Percentiles rank a stretch among this genome's conserved stretches.
Evolutionary conservation across 306 rosid species (phyloP).

Genomic region (barrel medic (Medicago truncatula)): MtrunA17r5.0-ANR NC_053044.1:49861501-49862000

Average conservation of each 20-base stretch:
- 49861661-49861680: slow-evolving; percentile 62
- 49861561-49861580: slow-evolving; percentile 3
- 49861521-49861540: background rate
- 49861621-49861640: slow-evolving; percentile 86
- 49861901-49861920: slow-evolving; percentile 90
- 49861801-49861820: background rate
- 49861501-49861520: background rate
- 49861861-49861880: slow-evolving; percentile 67
- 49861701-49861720: background rate
- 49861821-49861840: slow-evolving; percentile 51
- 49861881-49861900: slow-evolving; percentile 94
- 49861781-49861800: background rate
- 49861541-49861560: background rate
- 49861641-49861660: slow-evolving; percentile 79
- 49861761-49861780: background rate
- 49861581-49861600: slow-evolving; percentile 74
- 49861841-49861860: slow-evolving; percentile 54
- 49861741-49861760: background rate
- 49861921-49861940: slow-evolving; percentile 58
- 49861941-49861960: background rate
- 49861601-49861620: slow-evolving; percentile 85
- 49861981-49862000: slow-evolving; percentile 72
- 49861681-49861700: slow-evolving; percentile 45
- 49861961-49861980: slow-evolving; percentile 43
- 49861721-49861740: background rate